These are phyloP conservation scores for Steccherinum ochraceum DNA, from an alignment of 768 basidiomycete genomes.

Conservation along the genomic window DNA sequence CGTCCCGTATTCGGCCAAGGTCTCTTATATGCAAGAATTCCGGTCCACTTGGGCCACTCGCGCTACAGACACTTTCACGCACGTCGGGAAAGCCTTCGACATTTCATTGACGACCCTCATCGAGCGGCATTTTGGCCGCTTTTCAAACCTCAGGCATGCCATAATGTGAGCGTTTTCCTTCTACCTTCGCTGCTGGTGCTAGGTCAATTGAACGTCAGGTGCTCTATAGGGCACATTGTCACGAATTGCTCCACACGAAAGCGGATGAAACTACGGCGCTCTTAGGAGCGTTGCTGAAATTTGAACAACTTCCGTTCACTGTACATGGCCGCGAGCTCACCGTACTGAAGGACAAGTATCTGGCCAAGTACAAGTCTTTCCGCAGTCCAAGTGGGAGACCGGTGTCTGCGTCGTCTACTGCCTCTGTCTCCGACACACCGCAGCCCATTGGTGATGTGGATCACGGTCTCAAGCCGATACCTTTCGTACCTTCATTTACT, in stretches of 20 bases:
- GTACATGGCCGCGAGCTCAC: constrained; percentile 17
- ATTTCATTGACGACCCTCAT: constrained; percentile 7
- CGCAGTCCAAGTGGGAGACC: constrained; percentile 25
- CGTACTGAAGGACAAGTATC: constrained; percentile 39
- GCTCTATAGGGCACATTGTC: too few species aligned
- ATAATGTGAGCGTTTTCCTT: constrained; percentile 4
- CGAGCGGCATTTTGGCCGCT: not conserved
- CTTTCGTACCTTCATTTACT: too few species aligned
- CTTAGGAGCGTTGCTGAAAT: constrained; percentile 1
- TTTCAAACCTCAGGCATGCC: too few species aligned
- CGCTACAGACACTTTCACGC: constrained; percentile 26
- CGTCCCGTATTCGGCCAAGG: constrained; percentile 36
- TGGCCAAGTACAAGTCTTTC: too few species aligned
- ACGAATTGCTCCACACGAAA: too few species aligned
- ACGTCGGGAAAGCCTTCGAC: constrained; percentile 27
- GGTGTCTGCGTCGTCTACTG: not conserved
- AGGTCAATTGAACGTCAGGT: too few species aligned
- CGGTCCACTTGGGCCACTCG: constrained; percentile 30
- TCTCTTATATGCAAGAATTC: constrained; percentile 30
- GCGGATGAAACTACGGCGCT: constrained; percentile 11
- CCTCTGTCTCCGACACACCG: not conserved
- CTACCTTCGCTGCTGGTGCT: too few species aligned
- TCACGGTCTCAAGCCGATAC: too few species aligned
- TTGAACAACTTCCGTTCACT: constrained; percentile 13
- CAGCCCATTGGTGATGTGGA: not conserved